A percentile compares a stretch with the other conserved stretches of the same genome.
Conservation (phyloP, 2,329 filamentous ascomycete genomes). For the Aspergillus udagawae region DNA sequence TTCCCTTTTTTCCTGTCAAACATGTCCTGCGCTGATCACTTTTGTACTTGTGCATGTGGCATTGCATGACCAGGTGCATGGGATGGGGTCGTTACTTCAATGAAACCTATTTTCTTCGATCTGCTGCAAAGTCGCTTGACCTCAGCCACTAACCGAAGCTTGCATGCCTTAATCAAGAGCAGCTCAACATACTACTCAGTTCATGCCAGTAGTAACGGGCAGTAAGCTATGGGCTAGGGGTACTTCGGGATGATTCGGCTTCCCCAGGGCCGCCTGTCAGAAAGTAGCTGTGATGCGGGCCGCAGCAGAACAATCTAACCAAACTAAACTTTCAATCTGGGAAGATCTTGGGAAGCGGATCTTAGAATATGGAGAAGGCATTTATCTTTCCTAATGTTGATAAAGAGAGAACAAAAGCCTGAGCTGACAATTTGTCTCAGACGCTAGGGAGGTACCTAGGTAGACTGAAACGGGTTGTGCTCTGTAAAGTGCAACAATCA, state of each 20-base stretch:
- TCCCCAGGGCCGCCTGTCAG: not conserved
- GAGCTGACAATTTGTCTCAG: too few relatives aligned
- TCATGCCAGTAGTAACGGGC: not conserved
- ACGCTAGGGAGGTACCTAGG: not conserved
- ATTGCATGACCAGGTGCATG: not conserved
- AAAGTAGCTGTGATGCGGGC: not conserved
- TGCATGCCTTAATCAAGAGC: not conserved
- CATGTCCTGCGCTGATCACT: not conserved
- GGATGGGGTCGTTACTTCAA: too few relatives aligned
- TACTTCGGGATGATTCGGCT: not conserved
- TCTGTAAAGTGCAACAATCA: not conserved
- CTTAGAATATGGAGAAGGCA: not conserved
- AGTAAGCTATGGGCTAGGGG: not conserved
- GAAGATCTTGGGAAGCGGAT: not conserved
- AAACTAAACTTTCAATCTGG: too few relatives aligned
- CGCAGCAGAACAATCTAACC: not conserved
- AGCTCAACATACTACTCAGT: not conserved
- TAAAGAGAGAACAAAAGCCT: too few relatives aligned
- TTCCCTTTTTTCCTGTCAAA: not conserved
- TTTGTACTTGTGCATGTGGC: not conserved
- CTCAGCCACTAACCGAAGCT: too few relatives aligned
- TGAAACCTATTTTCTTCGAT: too few relatives aligned
- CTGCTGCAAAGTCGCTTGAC: too few relatives aligned
- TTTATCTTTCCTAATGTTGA: not conserved
- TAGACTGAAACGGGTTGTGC: not conserved